These are phyloP conservation scores for Graphium sp. DNA, from an alignment of 2,329 filamentous ascomycete species.

Conservation along the genomic window DNA sequence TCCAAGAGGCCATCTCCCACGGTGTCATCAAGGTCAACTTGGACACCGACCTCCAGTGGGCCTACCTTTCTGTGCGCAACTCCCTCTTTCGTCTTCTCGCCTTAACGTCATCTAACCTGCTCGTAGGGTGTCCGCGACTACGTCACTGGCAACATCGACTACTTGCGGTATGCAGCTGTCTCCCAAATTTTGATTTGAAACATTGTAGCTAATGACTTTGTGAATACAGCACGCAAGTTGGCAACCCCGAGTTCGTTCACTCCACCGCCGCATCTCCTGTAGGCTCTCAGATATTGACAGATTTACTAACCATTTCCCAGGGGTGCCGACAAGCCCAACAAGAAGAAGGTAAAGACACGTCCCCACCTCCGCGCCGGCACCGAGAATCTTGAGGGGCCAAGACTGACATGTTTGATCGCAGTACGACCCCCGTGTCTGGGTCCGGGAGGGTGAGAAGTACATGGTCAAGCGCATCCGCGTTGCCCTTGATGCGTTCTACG, in stretches of 20 bases:
- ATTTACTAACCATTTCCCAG: too few species aligned
- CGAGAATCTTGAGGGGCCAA: background rate
- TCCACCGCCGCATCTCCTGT: too few species aligned
- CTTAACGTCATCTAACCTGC: too few species aligned
- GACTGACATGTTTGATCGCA: slow-evolving; percentile 5
- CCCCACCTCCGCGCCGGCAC: slow-evolving; percentile 2
- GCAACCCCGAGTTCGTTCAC: slow-evolving; percentile 95
- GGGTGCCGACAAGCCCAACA: slow-evolving; percentile 97
- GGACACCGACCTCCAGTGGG: slow-evolving; percentile 94
- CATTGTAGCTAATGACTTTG: too few species aligned
- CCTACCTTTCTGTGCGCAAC: slow-evolving; percentile 73
- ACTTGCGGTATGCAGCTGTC: too few species aligned
- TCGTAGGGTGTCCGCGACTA: slow-evolving; percentile 97
- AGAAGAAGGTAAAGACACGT: slow-evolving; percentile 62
- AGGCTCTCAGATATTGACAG: too few species aligned
- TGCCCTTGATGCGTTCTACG: slow-evolving; percentile 86
- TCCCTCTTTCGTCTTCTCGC: too few species aligned
- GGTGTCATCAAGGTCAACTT: slow-evolving; percentile 99
- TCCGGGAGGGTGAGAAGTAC: slow-evolving; percentile 92
- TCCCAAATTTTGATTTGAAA: too few species aligned
- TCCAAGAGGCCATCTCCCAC: slow-evolving; percentile 70
- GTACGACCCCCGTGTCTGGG: slow-evolving; percentile 71
- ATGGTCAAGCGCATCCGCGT: slow-evolving; percentile 70
- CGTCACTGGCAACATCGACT: slow-evolving; percentile 87
- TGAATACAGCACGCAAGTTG: slow-evolving; percentile 62